These are phyloP conservation scores for Pachysandra terminalis DNA, from an alignment of 164 flowering plant genomes.

Conservation along the genomic window DNA sequence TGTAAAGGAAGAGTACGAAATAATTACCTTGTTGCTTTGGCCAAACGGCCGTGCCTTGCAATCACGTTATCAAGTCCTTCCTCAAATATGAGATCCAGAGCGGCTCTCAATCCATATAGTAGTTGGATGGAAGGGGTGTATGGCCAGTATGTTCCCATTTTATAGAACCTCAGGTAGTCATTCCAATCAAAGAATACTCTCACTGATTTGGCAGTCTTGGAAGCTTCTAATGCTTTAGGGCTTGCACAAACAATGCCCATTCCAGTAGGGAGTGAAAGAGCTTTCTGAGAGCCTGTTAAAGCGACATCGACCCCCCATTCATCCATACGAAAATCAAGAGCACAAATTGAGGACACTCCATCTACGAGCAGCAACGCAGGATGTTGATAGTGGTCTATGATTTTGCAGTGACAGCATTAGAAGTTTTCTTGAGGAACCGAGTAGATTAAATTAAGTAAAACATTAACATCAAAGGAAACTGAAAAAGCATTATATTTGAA, in stretches of 20 bases:
- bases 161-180: conserved; percentile 91
- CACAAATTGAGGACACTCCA: conserved; percentile 96
- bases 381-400: conserved; percentile 75
- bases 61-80: conserved; percentile 97
- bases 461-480: no score
- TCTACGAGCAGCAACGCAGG: conserved; percentile 93
- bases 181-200: conserved; percentile 97
- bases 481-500: no score
- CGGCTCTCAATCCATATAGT: conserved; percentile 85
- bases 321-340: conserved; percentile 97
- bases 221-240: conserved; percentile 90
- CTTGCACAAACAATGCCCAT: conserved; percentile 93
- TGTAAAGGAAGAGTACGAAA: not conserved
- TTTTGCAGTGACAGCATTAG: conserved; percentile 3
- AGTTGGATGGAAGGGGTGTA: conserved; percentile 98
- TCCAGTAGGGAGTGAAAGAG: conserved; percentile 98
- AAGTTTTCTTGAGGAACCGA: not conserved
- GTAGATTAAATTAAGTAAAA: not conserved
- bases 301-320: conserved; percentile 99
- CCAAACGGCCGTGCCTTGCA: conserved; percentile 81
- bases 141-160: conserved; percentile 92
- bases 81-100: conserved; percentile 87
- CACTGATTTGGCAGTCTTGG: conserved; percentile 80
- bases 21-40: conserved; percentile 75
- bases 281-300: conserved; percentile 93